A percentile compares a stretch with the other conserved stretches of the same genome.
Evolutionary conservation across 768 basidiomycete species (phyloP).

Genomic region (Lactarius pseudohatsudake): DNA sequence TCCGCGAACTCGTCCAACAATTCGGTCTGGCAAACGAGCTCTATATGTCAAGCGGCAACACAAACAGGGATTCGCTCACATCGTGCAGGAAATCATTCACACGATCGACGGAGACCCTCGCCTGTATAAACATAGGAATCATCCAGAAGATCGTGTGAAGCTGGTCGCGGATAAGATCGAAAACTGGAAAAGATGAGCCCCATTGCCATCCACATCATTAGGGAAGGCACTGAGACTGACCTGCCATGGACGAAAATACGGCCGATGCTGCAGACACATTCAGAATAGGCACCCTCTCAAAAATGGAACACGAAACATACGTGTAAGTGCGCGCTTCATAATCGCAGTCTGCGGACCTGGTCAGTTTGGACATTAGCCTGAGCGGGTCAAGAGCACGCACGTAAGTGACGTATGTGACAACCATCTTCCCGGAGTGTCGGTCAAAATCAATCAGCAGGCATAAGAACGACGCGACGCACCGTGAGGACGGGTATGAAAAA

Average conservation of each 20-base stretch:
- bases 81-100: slow-evolving; percentile 41
- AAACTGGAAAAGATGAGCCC: slow-evolving; percentile 33
- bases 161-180: slow-evolving; percentile 42
- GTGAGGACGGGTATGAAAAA: slow-evolving; percentile 41
- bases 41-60: neutral
- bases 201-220: neutral
- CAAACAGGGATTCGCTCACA: slow-evolving; percentile 22
- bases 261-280: slow-evolving; percentile 28
- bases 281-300: neutral
- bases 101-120: slow-evolving; percentile 43
- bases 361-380: neutral
- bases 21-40: slow-evolving; percentile 32
- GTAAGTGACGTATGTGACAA: slow-evolving; percentile 40
- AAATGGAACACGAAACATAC: neutral
- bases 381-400: slow-evolving; percentile 6
- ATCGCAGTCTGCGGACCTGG: slow-evolving; percentile 33
- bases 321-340: slow-evolving; percentile 38
- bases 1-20: slow-evolving; percentile 35
- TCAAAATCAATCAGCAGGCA: neutral
- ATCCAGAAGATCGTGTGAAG: slow-evolving; percentile 32
- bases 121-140: slow-evolving; percentile 32
- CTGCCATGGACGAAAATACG: slow-evolving; percentile 36
- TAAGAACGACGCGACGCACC: slow-evolving; percentile 22
- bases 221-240: slow-evolving; percentile 4
- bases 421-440: slow-evolving; percentile 32